These are phyloP conservation scores for Hanseniaspora singularis DNA, from an alignment of 805 yeast species.

Conservation along the genomic window DNA sequence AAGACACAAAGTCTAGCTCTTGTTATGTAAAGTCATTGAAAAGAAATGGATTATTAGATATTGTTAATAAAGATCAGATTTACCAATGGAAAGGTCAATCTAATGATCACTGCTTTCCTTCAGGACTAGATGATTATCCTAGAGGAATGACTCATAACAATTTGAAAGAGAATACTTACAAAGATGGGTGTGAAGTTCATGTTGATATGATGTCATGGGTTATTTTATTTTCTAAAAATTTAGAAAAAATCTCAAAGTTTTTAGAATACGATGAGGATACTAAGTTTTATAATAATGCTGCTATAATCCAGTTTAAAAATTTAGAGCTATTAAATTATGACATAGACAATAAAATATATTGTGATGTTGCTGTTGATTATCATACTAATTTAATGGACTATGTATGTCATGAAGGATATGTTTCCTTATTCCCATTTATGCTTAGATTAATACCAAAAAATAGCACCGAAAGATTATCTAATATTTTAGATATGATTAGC, in stretches of 20 bases:
- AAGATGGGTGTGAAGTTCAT: constrained; percentile 67
- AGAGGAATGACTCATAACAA: constrained; percentile 29
- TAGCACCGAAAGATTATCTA: constrained; percentile 35
- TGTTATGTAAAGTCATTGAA: constrained; percentile 7
- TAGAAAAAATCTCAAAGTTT: constrained; percentile 57
- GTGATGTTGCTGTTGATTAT: constrained; percentile 72
- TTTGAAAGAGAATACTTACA: background rate
- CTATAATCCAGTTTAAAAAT: constrained; percentile 46
- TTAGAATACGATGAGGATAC: constrained; percentile 51
- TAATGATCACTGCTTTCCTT: constrained; percentile 69
- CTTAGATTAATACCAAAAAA: constrained; percentile 47
- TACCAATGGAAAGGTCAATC: constrained; percentile 94
- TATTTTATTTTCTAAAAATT: constrained; percentile 78
- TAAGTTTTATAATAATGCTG: constrained; percentile 40
- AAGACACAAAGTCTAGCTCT: constrained; percentile 21
- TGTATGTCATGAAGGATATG: constrained; percentile 85
- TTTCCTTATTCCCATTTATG: constrained; percentile 74
- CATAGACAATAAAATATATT: constrained; percentile 49
- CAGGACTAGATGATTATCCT: constrained; percentile 94
- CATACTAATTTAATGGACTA: constrained; percentile 49
- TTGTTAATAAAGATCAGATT: constrained; percentile 43
- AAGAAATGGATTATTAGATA: constrained; percentile 23
- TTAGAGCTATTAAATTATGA: constrained; percentile 75
- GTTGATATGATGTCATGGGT: constrained; percentile 89
- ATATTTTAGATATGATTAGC: constrained; percentile 44